Conservation (phyloP, 2,329 filamentous ascomycete genomes). For the Proliferodiscus dingleyae region DNA sequence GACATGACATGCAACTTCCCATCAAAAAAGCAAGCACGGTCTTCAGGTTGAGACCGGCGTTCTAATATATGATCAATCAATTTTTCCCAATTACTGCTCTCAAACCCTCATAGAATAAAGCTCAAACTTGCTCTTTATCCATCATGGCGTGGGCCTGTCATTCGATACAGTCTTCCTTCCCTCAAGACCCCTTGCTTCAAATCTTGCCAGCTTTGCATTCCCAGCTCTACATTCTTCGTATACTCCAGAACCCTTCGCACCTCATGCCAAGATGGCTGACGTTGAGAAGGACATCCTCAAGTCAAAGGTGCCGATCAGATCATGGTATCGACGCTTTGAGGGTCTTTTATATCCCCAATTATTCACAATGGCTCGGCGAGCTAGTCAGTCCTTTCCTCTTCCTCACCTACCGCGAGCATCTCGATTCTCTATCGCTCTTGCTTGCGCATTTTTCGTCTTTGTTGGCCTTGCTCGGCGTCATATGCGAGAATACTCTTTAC, state of each 20-base stretch:
- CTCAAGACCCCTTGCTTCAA: neutral
- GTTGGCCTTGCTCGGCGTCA: slow-evolving; percentile 5
- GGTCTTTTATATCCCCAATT: neutral
- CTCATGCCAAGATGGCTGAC: neutral
- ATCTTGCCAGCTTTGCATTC: slow-evolving; percentile 1
- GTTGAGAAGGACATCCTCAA: neutral
- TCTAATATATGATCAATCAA: no score
- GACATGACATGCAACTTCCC: no score
- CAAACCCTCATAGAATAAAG: no score
- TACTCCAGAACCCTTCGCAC: neutral
- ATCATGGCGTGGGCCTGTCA: no score
- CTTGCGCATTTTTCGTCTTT: slow-evolving; percentile 6
- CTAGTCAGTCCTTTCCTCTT: neutral
- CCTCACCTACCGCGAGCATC: slow-evolving; percentile 12
- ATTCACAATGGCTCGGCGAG: no score
- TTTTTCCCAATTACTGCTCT: no score
- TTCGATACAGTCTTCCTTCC: neutral
- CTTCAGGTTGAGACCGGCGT: no score
- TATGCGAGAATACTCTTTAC: slow-evolving; percentile 1
- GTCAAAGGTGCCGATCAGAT: neutral
- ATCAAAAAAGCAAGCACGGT: no score
- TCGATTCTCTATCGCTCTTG: slow-evolving; percentile 8
- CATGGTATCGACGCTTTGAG: neutral
- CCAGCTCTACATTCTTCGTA: neutral
- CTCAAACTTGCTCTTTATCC: no score